Base-by-base conservation (phyloP, 2,329 filamentous ascomycete species). In the Fusarium verticillioides region DNA sequence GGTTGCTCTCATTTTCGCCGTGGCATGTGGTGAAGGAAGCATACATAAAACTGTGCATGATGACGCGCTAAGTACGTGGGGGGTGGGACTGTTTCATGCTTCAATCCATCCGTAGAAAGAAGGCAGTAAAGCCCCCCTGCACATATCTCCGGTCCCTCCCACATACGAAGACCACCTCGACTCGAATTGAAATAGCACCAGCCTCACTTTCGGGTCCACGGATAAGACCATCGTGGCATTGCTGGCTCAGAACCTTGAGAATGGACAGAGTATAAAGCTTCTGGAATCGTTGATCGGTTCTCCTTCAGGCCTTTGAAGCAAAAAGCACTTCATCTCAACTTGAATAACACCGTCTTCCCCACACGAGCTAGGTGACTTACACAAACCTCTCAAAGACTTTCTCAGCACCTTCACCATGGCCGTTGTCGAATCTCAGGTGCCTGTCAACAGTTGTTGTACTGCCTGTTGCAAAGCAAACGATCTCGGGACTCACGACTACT, bases 401-500 rank as follows among this genome's bases (percentile, higher is more conserved):
- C 21, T 49, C 42, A 39, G 21, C 34, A 32, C 43, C 28, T 40
- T 52, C 46, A 54, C 23, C 12, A 80, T 80, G 78, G 54, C 69
- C 53, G 60, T 63, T 43, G 43, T 30, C 42, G 69, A 79, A 34
- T 30, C 62, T 44, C 60, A 62, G 54, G 63, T 67, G 34, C 67
- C 74, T 30, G 64, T 72, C 52, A 66, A 80, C 61, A 64, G 61
- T 47, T 80, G 79, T 64, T 80, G 79, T 52, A 78, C 74, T 46
- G 78, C 65, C 44, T 80, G 79, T 57, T 80, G 79, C 63, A 80
- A 80, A 69, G 77, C 78, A 26, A 79, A 60, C 39, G 79, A 80
- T 64, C 75, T 80, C 37, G 78, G 78, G 47, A 80, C 78, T 15
- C 79, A 80, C 62, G 78, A 80, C 67, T 80, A 80, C 58, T 80